Evolutionary conservation across 305 asterid species (phyloP).

Genomic region (Fraxinus ornus): DNA sequence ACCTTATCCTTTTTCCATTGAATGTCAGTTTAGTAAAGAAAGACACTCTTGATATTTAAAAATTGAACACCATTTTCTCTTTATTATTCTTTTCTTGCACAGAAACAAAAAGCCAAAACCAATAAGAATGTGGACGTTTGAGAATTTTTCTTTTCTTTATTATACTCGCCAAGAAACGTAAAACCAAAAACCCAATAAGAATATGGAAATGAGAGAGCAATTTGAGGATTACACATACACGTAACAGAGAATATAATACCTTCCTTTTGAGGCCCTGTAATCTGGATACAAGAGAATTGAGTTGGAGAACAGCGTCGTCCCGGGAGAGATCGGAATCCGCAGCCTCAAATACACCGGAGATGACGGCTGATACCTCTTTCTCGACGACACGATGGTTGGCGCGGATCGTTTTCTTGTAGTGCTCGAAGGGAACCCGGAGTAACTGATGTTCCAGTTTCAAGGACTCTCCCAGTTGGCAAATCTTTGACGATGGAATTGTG

Average conservation of each 20-base stretch:
- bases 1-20: background rate
- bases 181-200: background rate
- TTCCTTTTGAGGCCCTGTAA: slow-evolving; percentile 59
- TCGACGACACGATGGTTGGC: slow-evolving; percentile 80
- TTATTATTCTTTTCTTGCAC: background rate
- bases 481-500: slow-evolving; percentile 46
- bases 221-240: background rate
- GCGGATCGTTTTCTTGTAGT: slow-evolving; percentile 90
- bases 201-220: background rate
- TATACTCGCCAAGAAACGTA: background rate
- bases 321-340: slow-evolving; percentile 55
- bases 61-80: background rate
- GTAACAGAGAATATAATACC: background rate
- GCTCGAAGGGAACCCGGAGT: slow-evolving; percentile 92
- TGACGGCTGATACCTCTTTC: slow-evolving; percentile 74
- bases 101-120: background rate
- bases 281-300: slow-evolving; percentile 71
- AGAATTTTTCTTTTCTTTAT: background rate
- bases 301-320: slow-evolving; percentile 73
- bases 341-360: slow-evolving; percentile 51
- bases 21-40: background rate
- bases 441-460: slow-evolving; percentile 89
- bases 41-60: background rate
- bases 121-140: background rate
- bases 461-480: slow-evolving; percentile 59